These are phyloP conservation scores for Colletotrichum tanaceti DNA, from an alignment of 2,329 filamentous ascomycete genomes.

Conservation along the genomic window DNA sequence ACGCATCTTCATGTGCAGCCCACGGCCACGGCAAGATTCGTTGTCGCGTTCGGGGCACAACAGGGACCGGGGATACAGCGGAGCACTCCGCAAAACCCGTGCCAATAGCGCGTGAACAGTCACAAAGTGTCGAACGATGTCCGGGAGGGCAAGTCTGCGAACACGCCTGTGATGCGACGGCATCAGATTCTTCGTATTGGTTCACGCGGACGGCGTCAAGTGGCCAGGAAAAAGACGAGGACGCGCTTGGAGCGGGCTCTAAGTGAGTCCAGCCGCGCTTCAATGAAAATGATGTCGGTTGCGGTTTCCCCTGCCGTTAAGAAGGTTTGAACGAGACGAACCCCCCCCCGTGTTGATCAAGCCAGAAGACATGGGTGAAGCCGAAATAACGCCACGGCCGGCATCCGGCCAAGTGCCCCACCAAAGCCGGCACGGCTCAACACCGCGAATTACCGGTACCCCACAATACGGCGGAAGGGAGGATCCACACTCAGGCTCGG, in stretches of 20 bases:
- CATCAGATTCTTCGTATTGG: not conserved
- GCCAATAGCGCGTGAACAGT: not conserved
- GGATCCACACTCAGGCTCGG: constrained; percentile 10
- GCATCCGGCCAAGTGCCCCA: not conserved
- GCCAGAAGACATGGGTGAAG: not conserved
- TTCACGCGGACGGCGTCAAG: not conserved
- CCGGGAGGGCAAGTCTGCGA: not conserved
- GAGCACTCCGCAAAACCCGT: constrained; percentile 24
- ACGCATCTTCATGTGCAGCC: not conserved
- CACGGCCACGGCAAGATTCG: no score
- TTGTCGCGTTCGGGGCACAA: constrained; percentile 17
- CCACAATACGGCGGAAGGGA: not conserved
- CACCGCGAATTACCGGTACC: not conserved
- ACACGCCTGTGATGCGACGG: not conserved
- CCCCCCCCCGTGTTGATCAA: constrained; percentile 9
- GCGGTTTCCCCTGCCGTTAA: not conserved
- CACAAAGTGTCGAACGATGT: not conserved
- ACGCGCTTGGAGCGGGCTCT: not conserved
- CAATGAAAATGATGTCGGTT: not conserved
- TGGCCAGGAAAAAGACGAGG: not conserved
- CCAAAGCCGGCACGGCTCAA: not conserved
- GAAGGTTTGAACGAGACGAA: constrained; percentile 10
- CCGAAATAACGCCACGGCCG: constrained; percentile 1
- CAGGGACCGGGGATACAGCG: constrained; percentile 26
- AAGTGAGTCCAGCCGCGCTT: not conserved